Base-by-base conservation (phyloP, 2,329 filamentous ascomycete species). In the Cladobotryum mycophilum region DNA sequence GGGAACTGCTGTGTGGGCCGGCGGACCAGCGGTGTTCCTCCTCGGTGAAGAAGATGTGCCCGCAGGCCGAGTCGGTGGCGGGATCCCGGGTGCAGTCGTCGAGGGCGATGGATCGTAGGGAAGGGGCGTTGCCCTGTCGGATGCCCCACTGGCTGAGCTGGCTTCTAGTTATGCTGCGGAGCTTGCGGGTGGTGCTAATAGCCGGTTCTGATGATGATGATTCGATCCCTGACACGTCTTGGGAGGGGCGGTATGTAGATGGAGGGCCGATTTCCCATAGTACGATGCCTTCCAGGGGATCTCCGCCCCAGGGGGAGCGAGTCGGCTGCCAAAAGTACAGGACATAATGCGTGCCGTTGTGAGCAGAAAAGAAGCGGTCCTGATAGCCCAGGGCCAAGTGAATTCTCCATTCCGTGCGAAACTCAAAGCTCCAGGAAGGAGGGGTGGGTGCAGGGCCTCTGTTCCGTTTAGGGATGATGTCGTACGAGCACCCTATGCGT, bases 311-410 rank as follows among this genome's bases (percentile, higher is more conserved):
- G 36, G 76, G 68, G 41, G 75, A 76, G 42, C 75, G 74, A 55
- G 77, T 78, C 2, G 78, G 75, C 57, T 83, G 79, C 80, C 80
- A 84, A 25, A 78, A 70, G 62, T 84, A 85, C 13, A 83, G 68
- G 37, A 73, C 79, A 63, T 84, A 85, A 60, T 85, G 80, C 0
- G 71, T 79, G 13, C 70, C 60, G 44, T 71, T 83, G 60, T 85
- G 82, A 1, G 76, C 67, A 9, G 80, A 84, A 64, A 80, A 82
- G 70, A 84, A 82, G n/a, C 80, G 76, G 60, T 82, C 79, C 37
- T 71, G 67, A n/a, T 71, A 67, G 57, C 75, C 77, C 6, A 82
- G 60, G 1, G 79, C 73, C 45, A 82, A 76, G 64, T 82, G 76
- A 36, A 83, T 76, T 58, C 79, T 79, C 77, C 78, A 85, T 60